Evolutionary conservation across 2,329 filamentous ascomycete genomes (phyloP).

Genomic region (Zelopaecilomyces penicillatus): DNA sequence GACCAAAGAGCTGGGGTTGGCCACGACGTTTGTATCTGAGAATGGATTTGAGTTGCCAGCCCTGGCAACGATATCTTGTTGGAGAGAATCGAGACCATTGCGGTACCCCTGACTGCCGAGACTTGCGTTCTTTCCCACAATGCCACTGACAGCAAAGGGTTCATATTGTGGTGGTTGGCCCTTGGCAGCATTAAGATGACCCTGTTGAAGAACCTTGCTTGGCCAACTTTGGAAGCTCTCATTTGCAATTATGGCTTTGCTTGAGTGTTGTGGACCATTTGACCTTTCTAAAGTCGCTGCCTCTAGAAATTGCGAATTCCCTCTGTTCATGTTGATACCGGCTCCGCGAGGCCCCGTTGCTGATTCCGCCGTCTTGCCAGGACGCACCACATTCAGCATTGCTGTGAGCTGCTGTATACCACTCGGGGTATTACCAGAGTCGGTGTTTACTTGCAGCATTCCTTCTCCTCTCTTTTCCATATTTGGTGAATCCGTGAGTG

Average conservation of each 20-base stretch:
- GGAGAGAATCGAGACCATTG: too few relatives aligned
- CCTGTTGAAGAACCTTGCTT: too few relatives aligned
- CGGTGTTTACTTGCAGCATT: slow-evolving; percentile 7
- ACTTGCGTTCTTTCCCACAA: too few relatives aligned
- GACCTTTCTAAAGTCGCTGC: slow-evolving; percentile 32
- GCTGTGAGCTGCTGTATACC: too few relatives aligned
- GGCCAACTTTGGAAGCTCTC: too few relatives aligned
- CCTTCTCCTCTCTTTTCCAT: slow-evolving; percentile 7
- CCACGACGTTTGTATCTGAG: slow-evolving; percentile 35
- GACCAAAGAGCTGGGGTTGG: background rate
- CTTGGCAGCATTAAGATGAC: too few relatives aligned
- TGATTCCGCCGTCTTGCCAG: background rate
- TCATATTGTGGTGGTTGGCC: too few relatives aligned
- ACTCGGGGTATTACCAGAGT: too few relatives aligned
- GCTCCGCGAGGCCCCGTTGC: slow-evolving; percentile 22
- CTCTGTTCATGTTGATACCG: slow-evolving; percentile 42
- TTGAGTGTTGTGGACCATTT: slow-evolving; percentile 29
- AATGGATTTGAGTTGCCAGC: slow-evolving; percentile 33
- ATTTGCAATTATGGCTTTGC: background rate
- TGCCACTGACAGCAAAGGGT: too few relatives aligned
- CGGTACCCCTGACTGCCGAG: too few relatives aligned
- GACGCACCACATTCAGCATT: too few relatives aligned
- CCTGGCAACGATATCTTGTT: background rate
- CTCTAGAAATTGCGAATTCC: slow-evolving; percentile 44
- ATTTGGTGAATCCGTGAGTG: background rate